phyloP scores from a whole-genome alignment of 192 early-diverging fungal species.

The Rhizophagus sp. region DNA sequence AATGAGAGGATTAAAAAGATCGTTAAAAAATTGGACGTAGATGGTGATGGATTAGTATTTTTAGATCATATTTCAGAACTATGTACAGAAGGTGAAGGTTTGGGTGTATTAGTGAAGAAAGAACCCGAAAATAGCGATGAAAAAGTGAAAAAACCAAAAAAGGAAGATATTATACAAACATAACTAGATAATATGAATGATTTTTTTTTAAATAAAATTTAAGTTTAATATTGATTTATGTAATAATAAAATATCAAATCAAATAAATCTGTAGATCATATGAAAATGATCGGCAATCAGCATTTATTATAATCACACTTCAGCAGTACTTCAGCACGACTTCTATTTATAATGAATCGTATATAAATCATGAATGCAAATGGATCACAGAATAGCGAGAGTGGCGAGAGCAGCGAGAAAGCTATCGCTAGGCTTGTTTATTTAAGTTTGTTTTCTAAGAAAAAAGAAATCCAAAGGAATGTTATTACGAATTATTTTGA shows the following conservation, averaged over 20 bases:
- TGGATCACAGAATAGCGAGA: not conserved
- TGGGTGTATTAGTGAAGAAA: constrained; percentile 57
- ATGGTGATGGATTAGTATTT: constrained; percentile 68
- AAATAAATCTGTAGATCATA: too few relatives aligned
- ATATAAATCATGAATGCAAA: not conserved
- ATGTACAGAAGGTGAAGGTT: constrained; percentile 63
- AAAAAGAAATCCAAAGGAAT: not conserved
- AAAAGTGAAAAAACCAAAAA: constrained; percentile 41
- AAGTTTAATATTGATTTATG: too few relatives aligned
- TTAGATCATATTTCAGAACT: constrained; percentile 62
- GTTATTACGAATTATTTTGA: constrained; percentile 8
- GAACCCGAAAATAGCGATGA: constrained; percentile 36
- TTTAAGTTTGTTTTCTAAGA: constrained; percentile 15
- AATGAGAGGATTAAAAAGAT: constrained; percentile 72
- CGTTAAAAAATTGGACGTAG: constrained; percentile 70
- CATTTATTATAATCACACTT: too few relatives aligned
- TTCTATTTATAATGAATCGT: not conserved
- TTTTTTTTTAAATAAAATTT: too few relatives aligned
- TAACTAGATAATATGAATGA: too few relatives aligned
- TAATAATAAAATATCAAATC: too few relatives aligned
- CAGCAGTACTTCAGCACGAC: too few relatives aligned
- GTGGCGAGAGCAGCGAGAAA: not conserved
- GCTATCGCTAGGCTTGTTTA: constrained; percentile 17
- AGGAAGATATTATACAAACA: constrained; percentile 39
- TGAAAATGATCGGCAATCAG: too few relatives aligned